phyloP scores from a whole-genome alignment of 371 early-diverging fungal species.

The Thermomucor indicae-seudaticae region DNA sequence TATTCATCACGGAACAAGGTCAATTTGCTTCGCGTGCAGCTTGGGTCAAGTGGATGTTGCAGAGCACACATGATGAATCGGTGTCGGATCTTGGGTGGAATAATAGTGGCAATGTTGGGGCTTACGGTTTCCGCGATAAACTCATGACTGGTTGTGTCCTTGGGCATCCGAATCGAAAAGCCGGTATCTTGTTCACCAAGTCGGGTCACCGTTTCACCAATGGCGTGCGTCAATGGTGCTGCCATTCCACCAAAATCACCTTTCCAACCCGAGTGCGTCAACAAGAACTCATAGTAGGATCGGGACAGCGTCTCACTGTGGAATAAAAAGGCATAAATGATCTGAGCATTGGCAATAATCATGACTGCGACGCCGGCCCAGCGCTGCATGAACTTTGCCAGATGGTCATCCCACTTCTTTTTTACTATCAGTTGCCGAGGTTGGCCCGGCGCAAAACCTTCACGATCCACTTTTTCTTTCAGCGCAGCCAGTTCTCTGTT shows the following conservation, averaged over 20 bases:
- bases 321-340: conserved; percentile 60
- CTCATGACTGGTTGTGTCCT: conserved; percentile 37
- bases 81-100: conserved; percentile 52
- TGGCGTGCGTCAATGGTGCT: conserved; percentile 36
- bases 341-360: conserved; percentile 64
- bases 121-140: conserved; percentile 50
- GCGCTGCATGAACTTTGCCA: conserved; percentile 47
- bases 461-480: conserved; percentile 18
- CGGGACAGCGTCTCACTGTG: conserved; percentile 58
- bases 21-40: conserved; percentile 43
- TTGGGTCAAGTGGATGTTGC: conserved; percentile 65
- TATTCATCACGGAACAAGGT: conserved; percentile 43
- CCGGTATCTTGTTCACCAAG: conserved; percentile 29
- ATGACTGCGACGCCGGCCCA: conserved; percentile 61
- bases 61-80: conserved; percentile 67
- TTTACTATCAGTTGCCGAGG: conserved; percentile 11
- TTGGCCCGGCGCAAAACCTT: conserved; percentile 20
- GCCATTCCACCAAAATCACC: conserved; percentile 54
- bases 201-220: conserved; percentile 33
- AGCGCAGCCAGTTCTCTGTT: conserved; percentile 8
- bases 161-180: conserved; percentile 38
- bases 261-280: conserved; percentile 62
- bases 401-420: conserved; percentile 45
- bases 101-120: conserved; percentile 51
- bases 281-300: conserved; percentile 63